Conservation (phyloP, 345 rosid species). For the Arabidopsis thaliana region TAIR10.1 NC_003076.8:19334001-19334500, state of each 20-base stretch:
- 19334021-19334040: slow-evolving; percentile 40
- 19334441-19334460: slow-evolving; percentile 21
- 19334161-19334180: not conserved
- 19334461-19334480: slow-evolving; percentile 33
- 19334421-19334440: slow-evolving; percentile 14
- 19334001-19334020: slow-evolving; percentile 63
- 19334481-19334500: slow-evolving; percentile 23
- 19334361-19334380: slow-evolving; percentile 21
- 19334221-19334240: slow-evolving; percentile 32
- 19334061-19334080: slow-evolving; percentile 1
- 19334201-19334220: slow-evolving; percentile 11
- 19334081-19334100: slow-evolving; percentile 4
- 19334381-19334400: slow-evolving; percentile 13
- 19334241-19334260: not conserved
- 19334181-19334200: slow-evolving; percentile 1
- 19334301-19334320: not conserved
- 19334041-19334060: slow-evolving; percentile 1
- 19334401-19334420: slow-evolving; percentile 39
- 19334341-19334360: not conserved
- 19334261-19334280: too few relatives aligned
- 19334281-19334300: too few relatives aligned
- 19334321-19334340: slow-evolving; percentile 12
- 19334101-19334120: slow-evolving; percentile 35
- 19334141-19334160: slow-evolving; percentile 29
- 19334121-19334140: slow-evolving; percentile 38